These are phyloP conservation scores for Metahyphopichia silvanorum DNA, from an alignment of 805 yeast species.

Conservation along the genomic window DNA sequence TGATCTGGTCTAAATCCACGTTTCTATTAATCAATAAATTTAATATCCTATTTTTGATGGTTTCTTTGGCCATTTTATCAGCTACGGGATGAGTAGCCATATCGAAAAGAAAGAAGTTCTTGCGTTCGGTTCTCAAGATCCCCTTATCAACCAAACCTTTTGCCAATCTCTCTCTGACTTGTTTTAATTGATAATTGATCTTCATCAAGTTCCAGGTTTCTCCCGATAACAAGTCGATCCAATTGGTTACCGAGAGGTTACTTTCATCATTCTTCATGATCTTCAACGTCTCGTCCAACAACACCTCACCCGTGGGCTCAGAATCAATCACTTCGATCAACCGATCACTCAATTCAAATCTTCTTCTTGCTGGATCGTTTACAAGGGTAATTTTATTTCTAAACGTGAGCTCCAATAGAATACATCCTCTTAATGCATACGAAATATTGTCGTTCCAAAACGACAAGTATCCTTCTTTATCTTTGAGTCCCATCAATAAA, in stretches of 20 bases:
- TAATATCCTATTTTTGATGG: conserved; percentile 69
- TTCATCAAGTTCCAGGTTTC: conserved; percentile 98
- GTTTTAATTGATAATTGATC: conserved; percentile 92
- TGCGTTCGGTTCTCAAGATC: conserved; percentile 89
- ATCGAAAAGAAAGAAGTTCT: conserved; percentile 89
- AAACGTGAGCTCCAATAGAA: conserved; percentile 85
- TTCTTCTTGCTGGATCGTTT: conserved; percentile 87
- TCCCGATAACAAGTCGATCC: conserved; percentile 93
- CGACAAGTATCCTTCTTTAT: conserved; percentile 91
- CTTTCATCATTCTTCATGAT: conserved; percentile 84
- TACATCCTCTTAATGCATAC: conserved; percentile 93
- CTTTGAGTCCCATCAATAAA: conserved; percentile 86
- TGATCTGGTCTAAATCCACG: conserved; percentile 40
- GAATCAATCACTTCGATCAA: conserved; percentile 83
- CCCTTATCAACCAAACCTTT: conserved; percentile 98
- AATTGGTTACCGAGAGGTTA: conserved; percentile 71
- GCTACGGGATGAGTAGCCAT: conserved; percentile 98
- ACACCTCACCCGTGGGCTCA: conserved; percentile 88
- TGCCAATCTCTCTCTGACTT: conserved; percentile 93
- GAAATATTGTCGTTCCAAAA: conserved; percentile 99
- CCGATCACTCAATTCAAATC: conserved; percentile 85
- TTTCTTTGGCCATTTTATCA: conserved; percentile 81
- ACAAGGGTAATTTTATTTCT: conserved; percentile 86
- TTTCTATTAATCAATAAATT: conserved; percentile 70
- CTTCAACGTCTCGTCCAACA: conserved; percentile 89